phyloP scores from a whole-genome alignment of 1,139 yeast genomes.

The Casaregolazyma suthepensis region DNA sequence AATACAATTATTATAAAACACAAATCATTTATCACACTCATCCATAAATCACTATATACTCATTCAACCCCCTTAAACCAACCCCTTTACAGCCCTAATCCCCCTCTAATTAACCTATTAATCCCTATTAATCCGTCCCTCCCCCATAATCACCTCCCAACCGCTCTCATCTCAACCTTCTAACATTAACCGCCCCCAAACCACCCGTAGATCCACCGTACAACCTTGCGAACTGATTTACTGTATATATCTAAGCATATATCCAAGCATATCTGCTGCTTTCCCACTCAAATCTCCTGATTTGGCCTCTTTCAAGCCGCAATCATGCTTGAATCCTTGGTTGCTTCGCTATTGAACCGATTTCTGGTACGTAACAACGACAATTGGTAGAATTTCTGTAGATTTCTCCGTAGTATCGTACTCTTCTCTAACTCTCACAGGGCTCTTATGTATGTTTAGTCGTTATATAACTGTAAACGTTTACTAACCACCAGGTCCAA shows the following conservation, averaged over 20 bases:
- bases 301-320: neutral
- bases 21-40: too few species aligned
- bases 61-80: too few species aligned
- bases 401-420: neutral
- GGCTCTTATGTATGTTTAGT: conserved; percentile 23
- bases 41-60: too few species aligned
- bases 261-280: neutral
- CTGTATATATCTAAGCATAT: too few species aligned
- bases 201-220: neutral
- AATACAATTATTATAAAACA: too few species aligned
- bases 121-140: neutral
- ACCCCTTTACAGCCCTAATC: too few species aligned
- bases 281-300: neutral
- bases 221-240: neutral
- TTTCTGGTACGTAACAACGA: conserved; percentile 35
- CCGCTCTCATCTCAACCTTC: neutral
- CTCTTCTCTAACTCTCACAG: conserved; percentile 11
- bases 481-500: conserved; percentile 50
- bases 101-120: too few species aligned
- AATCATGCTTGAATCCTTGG: conserved; percentile 48
- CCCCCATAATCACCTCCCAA: neutral
- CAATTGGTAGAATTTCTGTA: neutral
- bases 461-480: neutral
- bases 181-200: neutral
- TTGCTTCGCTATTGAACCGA: conserved; percentile 47